phyloP scores from a whole-genome alignment of 352 stramenopile species.

The Phytophthora macrochlamydospora region DNA sequence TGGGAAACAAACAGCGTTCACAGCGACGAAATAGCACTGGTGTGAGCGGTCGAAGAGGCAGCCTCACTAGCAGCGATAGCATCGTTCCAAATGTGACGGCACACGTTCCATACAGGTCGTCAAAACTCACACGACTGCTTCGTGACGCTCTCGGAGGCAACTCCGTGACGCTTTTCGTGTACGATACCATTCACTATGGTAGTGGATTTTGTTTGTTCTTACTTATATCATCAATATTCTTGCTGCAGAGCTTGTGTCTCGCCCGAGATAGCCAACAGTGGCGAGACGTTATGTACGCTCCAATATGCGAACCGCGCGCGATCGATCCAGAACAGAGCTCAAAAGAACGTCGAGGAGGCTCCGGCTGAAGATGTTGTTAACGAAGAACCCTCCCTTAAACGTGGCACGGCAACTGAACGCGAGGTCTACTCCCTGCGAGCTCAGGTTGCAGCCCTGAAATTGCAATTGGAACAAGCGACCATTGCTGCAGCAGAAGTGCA shows the following conservation, averaged over 20 bases:
- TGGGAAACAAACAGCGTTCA: conserved; percentile 62
- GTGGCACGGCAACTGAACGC: conserved; percentile 37
- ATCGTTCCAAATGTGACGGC: neutral
- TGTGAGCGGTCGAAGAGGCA: conserved; percentile 12
- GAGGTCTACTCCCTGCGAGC: conserved; percentile 53
- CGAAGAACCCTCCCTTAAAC: neutral
- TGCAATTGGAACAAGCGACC: conserved; percentile 33
- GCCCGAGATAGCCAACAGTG: conserved; percentile 45
- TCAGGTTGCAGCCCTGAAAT: conserved; percentile 46
- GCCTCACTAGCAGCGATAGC: neutral
- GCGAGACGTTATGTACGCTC: conserved; percentile 70
- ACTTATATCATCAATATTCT: neutral
- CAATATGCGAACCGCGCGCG: conserved; percentile 77
- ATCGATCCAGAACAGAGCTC: conserved; percentile 80
- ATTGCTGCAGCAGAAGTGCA: conserved; percentile 7
- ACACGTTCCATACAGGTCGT: conserved; percentile 80
- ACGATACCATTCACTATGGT: conserved; percentile 11
- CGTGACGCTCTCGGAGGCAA: conserved; percentile 85
- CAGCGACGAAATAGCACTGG: conserved; percentile 34
- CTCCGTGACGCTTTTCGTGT: conserved; percentile 88
- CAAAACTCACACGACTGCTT: conserved; percentile 83
- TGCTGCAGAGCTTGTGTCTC: conserved; percentile 69
- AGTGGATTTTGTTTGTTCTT: neutral
- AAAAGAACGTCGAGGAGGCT: conserved; percentile 60
- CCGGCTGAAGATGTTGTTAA: conserved; percentile 4